phyloP scores from a whole-genome alignment of 2,329 filamentous ascomycete genomes.

The Lasiodiplodia theobromae region DNA sequence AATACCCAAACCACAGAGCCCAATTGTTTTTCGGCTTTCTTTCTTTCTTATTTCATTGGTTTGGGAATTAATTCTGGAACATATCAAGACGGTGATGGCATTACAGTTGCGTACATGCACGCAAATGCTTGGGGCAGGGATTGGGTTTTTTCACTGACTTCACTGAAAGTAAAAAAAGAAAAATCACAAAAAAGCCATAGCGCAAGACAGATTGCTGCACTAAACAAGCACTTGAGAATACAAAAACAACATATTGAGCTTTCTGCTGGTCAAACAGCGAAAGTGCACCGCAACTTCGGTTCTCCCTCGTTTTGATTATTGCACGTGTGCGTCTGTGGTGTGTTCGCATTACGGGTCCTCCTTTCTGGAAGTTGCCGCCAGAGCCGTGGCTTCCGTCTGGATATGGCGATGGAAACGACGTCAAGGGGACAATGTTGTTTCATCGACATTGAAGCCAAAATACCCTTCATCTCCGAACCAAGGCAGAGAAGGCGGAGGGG shows the following conservation, averaged over 20 bases:
- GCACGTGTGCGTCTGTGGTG: background rate
- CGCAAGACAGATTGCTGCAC: constrained; percentile 17
- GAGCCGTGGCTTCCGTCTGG: background rate
- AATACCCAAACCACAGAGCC: constrained; percentile 27
- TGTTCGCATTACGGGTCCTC: background rate
- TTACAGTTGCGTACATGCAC: constrained; percentile 7
- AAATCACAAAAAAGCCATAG: constrained; percentile 13
- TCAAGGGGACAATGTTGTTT: background rate
- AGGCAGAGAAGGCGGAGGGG: background rate
- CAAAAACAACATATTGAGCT: constrained; percentile 3
- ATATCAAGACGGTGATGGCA: constrained; percentile 18
- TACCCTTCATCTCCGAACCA: constrained; percentile 2
- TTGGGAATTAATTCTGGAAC: constrained; percentile 6
- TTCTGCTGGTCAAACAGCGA: constrained; percentile 7
- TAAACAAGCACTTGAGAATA: constrained; percentile 10
- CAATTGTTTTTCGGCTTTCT: constrained; percentile 21
- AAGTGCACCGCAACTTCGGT: background rate
- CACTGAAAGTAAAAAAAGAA: constrained; percentile 13
- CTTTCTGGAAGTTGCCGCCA: background rate
- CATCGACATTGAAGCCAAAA: constrained; percentile 1
- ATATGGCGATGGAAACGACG: background rate
- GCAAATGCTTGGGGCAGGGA: constrained; percentile 4
- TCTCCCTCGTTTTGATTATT: background rate
- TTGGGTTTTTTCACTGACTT: constrained; percentile 15
- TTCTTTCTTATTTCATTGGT: constrained; percentile 21